Evolutionary conservation across 2,329 filamentous ascomycete genomes (phyloP).

Genomic region (Claviceps monticola): DNA sequence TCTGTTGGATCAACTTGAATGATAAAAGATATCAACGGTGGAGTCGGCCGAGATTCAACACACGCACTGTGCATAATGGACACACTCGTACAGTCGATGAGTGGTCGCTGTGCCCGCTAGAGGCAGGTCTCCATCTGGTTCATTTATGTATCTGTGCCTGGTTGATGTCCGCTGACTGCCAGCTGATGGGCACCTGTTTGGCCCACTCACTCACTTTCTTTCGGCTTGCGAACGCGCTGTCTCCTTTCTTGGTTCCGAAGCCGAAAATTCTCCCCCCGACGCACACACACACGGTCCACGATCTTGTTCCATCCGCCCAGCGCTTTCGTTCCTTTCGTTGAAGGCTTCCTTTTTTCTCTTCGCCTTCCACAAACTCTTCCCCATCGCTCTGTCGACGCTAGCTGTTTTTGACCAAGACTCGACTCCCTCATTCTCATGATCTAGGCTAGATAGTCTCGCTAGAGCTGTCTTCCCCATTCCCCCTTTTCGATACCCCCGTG

Average conservation of each 20-base stretch:
- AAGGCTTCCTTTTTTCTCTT: slow-evolving; percentile 3
- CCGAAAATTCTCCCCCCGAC: slow-evolving; percentile 10
- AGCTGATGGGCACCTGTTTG: slow-evolving; percentile 5
- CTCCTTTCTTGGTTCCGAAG: slow-evolving; percentile 10
- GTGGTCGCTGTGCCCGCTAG: too few relatives aligned
- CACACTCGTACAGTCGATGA: too few relatives aligned
- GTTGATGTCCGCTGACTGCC: background rate
- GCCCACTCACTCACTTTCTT: slow-evolving; percentile 5
- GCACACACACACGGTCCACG: slow-evolving; percentile 6
- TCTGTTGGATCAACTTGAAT: background rate
- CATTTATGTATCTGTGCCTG: background rate
- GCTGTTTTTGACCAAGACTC: background rate
- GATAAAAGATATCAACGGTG: background rate
- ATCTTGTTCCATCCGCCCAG: slow-evolving; percentile 8
- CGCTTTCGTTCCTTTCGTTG: slow-evolving; percentile 6
- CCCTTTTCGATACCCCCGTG: slow-evolving; percentile 9
- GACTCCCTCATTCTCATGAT: background rate
- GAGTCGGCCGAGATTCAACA: background rate
- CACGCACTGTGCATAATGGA: background rate
- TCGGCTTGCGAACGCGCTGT: slow-evolving; percentile 5
- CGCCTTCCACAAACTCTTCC: background rate
- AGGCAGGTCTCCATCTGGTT: background rate
- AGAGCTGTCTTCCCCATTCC: background rate
- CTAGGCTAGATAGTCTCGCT: slow-evolving; percentile 2
- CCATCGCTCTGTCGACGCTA: slow-evolving; percentile 3